These are phyloP conservation scores for Karstenula rhodostoma DNA, from an alignment of 2,329 filamentous ascomycete genomes.

Conservation along the genomic window DNA sequence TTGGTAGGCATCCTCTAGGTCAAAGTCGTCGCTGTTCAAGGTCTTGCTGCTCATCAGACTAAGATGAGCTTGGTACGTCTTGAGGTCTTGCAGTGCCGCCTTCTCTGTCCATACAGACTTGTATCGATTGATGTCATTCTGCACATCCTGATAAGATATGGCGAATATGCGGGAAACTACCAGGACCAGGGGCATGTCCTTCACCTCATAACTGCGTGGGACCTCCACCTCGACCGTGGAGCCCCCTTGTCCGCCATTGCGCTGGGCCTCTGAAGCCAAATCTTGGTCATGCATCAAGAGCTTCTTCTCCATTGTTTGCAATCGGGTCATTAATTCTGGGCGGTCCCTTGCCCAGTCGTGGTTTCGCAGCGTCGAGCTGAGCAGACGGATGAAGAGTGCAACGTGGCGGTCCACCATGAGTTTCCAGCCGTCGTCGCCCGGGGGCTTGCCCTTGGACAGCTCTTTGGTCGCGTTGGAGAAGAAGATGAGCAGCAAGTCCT, in stretches of 20 bases:
- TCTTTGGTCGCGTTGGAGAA: constrained; percentile 95
- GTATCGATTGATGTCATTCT: constrained; percentile 85
- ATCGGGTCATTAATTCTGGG: constrained; percentile 80
- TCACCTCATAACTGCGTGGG: constrained; percentile 88
- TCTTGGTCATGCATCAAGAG: constrained; percentile 94
- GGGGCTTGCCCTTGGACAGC: constrained; percentile 76
- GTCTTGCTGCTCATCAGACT: constrained; percentile 81
- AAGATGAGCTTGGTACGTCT: constrained; percentile 89
- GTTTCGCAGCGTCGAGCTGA: constrained; percentile 80
- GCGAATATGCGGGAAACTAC: constrained; percentile 87
- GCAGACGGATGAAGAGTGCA: constrained; percentile 89
- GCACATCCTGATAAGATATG: constrained; percentile 78
- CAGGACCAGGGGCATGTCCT: constrained; percentile 95
- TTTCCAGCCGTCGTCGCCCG: constrained; percentile 89
- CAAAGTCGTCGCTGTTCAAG: constrained; percentile 85
- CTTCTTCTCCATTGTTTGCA: constrained; percentile 89
- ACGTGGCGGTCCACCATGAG: constrained; percentile 92
- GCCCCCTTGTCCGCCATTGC: constrained; percentile 65
- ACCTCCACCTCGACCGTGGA: constrained; percentile 81
- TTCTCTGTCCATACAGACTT: constrained; percentile 88
- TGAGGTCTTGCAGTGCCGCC: constrained; percentile 88
- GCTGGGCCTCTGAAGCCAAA: constrained; percentile 69
- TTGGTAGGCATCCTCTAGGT: constrained; percentile 85
- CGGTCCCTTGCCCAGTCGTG: constrained; percentile 86
- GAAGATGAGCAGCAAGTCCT: constrained; percentile 94